These are phyloP conservation scores for Mortierella sp. DNA, from an alignment of 371 early-diverging fungal species.

Conservation along the genomic window DNA sequence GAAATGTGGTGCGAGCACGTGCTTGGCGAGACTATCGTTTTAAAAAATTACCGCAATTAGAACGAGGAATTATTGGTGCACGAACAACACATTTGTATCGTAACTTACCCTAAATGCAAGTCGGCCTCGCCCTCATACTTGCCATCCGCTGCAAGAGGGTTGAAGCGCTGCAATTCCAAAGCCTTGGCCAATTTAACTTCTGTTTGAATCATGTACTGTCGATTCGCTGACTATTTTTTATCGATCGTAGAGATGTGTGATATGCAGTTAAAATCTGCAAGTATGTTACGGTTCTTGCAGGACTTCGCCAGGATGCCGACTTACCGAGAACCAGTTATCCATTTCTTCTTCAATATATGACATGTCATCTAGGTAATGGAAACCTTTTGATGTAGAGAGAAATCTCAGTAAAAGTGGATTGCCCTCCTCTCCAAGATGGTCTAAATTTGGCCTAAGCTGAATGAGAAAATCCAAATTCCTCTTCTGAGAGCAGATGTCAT, in stretches of 20 bases:
- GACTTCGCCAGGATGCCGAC: neutral
- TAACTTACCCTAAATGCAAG: conserved; percentile 32
- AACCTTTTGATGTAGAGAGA: conserved; percentile 80
- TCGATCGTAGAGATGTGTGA: too few relatives aligned
- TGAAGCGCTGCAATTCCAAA: conserved; percentile 57
- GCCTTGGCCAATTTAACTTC: conserved; percentile 82
- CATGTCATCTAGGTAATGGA: conserved; percentile 75
- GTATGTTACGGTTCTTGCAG: neutral
- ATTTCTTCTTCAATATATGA: conserved; percentile 85
- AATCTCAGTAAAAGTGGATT: conserved; percentile 79
- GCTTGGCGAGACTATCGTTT: conserved; percentile 26
- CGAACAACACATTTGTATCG: neutral
- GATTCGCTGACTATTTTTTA: conserved; percentile 80
- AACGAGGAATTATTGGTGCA: too few relatives aligned
- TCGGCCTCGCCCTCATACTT: conserved; percentile 48
- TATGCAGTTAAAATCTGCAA: too few relatives aligned
- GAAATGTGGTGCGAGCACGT: conserved; percentile 78
- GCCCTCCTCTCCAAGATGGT: conserved; percentile 80
- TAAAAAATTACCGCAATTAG: too few relatives aligned
- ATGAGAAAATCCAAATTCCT: conserved; percentile 78
- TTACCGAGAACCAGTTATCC: conserved; percentile 87
- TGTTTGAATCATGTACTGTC: conserved; percentile 82
- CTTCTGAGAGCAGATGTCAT: conserved; percentile 78
- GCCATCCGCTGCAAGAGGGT: conserved; percentile 49
- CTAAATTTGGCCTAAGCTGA: conserved; percentile 76